Percentiles rank a stretch among this genome's conserved stretches.
phyloP scores from a whole-genome alignment of 2,329 filamentous ascomycete species.

The Xylariaceae sp. region DNA sequence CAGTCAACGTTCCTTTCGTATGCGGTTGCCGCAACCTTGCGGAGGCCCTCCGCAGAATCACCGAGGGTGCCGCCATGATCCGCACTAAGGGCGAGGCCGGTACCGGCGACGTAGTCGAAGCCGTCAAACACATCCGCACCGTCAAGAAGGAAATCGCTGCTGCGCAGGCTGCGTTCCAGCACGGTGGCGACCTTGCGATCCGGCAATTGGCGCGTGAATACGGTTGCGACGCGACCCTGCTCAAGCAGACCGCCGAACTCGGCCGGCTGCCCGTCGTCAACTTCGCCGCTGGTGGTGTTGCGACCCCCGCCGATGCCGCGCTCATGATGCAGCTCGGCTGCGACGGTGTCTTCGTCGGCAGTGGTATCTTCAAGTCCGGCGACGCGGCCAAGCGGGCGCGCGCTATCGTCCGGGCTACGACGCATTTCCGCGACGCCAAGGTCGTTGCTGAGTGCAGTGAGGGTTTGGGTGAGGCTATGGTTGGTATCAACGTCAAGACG shows the following conservation, averaged over 20 bases:
- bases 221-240: constrained; percentile 68
- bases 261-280: constrained; percentile 92
- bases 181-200: constrained; percentile 47
- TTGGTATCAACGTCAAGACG: constrained; percentile 79
- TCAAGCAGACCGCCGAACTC: constrained; percentile 81
- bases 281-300: constrained; percentile 97
- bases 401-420: constrained; percentile 91
- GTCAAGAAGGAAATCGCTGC: constrained; percentile 76
- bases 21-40: constrained; percentile 93
- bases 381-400: constrained; percentile 84
- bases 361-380: constrained; percentile 95
- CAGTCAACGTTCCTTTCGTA: constrained; percentile 76
- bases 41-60: constrained; percentile 84
- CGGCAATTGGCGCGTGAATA: constrained; percentile 77
- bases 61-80: constrained; percentile 97
- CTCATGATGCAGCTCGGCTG: constrained; percentile 98
- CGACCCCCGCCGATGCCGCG: constrained; percentile 94
- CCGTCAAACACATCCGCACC: constrained; percentile 91
- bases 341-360: constrained; percentile 95
- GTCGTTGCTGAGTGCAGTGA: constrained; percentile 81
- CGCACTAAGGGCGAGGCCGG: constrained; percentile 97
- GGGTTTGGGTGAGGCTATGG: constrained; percentile 95
- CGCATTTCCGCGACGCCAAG: constrained; percentile 81
- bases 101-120: constrained; percentile 94
- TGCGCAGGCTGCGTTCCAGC: constrained; percentile 67